A percentile compares a stretch with the other conserved stretches of the same genome.
phyloP scores from a whole-genome alignment of 208 protist species.

The Crithidia bombi region DNA sequence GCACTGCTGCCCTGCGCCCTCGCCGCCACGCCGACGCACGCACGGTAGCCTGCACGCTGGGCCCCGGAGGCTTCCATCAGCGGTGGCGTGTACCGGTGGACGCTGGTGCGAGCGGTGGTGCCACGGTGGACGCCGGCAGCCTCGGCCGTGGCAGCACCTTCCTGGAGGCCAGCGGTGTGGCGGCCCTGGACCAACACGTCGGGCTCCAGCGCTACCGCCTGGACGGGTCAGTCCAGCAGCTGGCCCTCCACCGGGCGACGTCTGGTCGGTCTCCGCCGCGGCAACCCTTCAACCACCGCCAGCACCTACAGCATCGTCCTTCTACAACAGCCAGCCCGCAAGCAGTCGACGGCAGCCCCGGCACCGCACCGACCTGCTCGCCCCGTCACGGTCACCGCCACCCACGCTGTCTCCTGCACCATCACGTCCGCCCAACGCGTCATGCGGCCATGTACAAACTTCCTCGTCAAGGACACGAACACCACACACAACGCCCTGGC shows the following conservation, averaged over 20 bases:
- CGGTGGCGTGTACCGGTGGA: conserved; percentile 26
- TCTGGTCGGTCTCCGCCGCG: conserved; percentile 30
- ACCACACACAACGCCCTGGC: conserved; percentile 17
- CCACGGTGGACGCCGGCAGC: conserved; percentile 19
- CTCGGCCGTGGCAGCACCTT: conserved; percentile 9
- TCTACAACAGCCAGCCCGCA: conserved; percentile 33
- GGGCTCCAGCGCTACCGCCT: not conserved
- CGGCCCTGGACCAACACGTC: conserved; percentile 15
- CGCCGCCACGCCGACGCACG: not conserved
- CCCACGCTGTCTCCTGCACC: conserved; percentile 28
- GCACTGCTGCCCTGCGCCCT: conserved; percentile 7
- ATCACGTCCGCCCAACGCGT: conserved; percentile 14
- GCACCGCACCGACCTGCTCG: conserved; percentile 9
- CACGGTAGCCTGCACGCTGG: conserved; percentile 27
- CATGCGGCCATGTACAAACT: conserved; percentile 39
- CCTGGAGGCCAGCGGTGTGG: not conserved
- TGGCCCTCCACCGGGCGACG: conserved; percentile 36
- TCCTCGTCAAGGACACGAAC: conserved; percentile 33
- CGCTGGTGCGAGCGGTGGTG: conserved; percentile 12
- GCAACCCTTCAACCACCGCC: conserved; percentile 32
- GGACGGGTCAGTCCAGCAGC: conserved; percentile 29
- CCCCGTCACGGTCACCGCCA: conserved; percentile 8
- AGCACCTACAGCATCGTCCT: conserved; percentile 34
- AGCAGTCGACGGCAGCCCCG: conserved; percentile 9
- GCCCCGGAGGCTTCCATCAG: not conserved